Base-by-base conservation (phyloP, 371 early-diverging fungal species). In the Actinomortierella ambigua region DNA sequence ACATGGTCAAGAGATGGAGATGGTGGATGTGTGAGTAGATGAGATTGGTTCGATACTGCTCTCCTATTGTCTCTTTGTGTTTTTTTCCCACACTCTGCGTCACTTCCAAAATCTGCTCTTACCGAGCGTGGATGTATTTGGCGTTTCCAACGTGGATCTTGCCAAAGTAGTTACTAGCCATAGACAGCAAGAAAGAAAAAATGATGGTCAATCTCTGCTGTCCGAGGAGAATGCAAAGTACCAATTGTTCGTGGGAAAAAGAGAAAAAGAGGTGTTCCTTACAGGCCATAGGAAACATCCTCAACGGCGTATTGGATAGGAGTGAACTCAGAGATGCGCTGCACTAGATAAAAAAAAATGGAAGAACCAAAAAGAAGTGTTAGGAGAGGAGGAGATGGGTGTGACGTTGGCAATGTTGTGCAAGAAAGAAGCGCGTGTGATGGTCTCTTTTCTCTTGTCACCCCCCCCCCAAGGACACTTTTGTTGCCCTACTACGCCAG, bases 81-180 rank as follows among this genome's bases (percentile, higher is more conserved):
- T 40, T 14, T 52, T 22, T 47, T 61, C 8, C 15, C 22, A 61
- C 2, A 28, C 18, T 46, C 22, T 22, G 20, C 46, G 22, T 48
- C 28, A 48, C 11, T 3, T n/a, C 39, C 17, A 5, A 11, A 17
- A 17, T 42, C 44, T 42, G 15, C 7, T 44, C 59, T 73, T 78
- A 81, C 81, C 81, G 77, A 48, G 71, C 82, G 57, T 82, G 84
- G 44, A 83, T 69, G 42, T 65, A 83, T 56, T 81, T 81, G 24
- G 57, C 78, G 29, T 79, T 80, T 18, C 80, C 84, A 27, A 84
- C 57, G 40, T 82, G 66, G 57, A 84, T 75, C 68, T 84, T 84
- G 57, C 77, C 85, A 52, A 78, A 84, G 68, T 82, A 84, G 77
- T 79, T 84, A 61, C 73, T 66, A 65, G 26, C 20, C n/a, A n/a